These are phyloP conservation scores for Apiospora aurea DNA, from an alignment of 2,329 filamentous ascomycete genomes.

Conservation along the genomic window DNA sequence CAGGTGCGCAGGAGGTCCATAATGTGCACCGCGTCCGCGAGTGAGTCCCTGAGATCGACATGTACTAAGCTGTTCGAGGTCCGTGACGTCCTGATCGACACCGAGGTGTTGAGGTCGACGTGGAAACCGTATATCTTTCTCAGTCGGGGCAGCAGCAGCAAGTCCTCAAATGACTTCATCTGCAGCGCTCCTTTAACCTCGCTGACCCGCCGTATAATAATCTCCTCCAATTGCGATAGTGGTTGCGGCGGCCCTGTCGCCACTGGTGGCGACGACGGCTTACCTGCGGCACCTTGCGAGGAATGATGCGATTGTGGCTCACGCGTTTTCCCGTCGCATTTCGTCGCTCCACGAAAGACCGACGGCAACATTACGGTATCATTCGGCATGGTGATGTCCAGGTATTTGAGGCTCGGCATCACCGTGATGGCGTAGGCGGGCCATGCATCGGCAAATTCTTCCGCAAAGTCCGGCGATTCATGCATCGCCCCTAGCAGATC, in stretches of 20 bases:
- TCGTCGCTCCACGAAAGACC: neutral
- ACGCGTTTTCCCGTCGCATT: too few species aligned
- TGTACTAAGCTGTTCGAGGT: neutral
- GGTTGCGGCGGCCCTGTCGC: neutral
- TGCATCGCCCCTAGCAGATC: neutral
- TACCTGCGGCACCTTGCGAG: too few species aligned
- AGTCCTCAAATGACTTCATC: neutral
- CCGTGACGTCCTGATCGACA: neutral
- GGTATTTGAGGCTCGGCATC: neutral
- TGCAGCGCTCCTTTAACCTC: neutral
- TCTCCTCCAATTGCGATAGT: neutral
- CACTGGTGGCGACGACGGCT: too few species aligned
- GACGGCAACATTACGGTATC: neutral
- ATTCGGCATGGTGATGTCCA: neutral
- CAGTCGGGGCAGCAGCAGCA: constrained; percentile 5
- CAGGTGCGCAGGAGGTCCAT: neutral
- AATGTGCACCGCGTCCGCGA: neutral
- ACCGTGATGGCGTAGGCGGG: neutral
- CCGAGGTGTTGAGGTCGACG: neutral
- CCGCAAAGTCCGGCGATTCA: neutral
- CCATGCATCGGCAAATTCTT: neutral
- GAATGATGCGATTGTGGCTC: too few species aligned
- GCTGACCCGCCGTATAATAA: neutral
- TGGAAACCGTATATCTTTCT: neutral
- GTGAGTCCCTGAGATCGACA: neutral